Evolutionary conservation across 2,329 filamentous ascomycete genomes (phyloP).

Genomic region (Aphanocladium album): DNA sequence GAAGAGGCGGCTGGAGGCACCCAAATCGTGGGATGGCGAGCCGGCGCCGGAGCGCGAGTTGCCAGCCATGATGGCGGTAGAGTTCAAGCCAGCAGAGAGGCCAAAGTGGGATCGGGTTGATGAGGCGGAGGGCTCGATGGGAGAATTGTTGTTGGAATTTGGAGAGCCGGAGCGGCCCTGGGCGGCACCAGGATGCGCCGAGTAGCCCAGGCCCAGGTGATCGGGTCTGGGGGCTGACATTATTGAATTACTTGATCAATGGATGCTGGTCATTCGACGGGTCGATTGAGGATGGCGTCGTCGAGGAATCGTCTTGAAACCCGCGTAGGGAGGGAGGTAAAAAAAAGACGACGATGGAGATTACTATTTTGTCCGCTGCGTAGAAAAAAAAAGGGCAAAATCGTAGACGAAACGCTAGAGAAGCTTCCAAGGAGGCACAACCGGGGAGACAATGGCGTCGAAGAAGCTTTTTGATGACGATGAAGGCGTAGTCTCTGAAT

Average conservation of each 20-base stretch:
- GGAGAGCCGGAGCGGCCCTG: constrained; percentile 72
- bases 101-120: constrained; percentile 68
- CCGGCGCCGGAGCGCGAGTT: constrained; percentile 76
- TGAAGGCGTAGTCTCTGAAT: not conserved
- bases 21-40: constrained; percentile 90
- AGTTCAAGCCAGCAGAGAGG: constrained; percentile 57
- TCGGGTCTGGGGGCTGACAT: constrained; percentile 87
- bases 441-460: not conserved
- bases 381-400: not conserved
- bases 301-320: not conserved
- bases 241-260: constrained; percentile 52
- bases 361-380: constrained; percentile 1
- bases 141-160: constrained; percentile 72
- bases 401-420: not conserved
- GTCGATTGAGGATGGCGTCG: not conserved
- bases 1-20: constrained; percentile 68
- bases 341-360: not conserved
- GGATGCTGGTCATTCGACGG: not conserved
- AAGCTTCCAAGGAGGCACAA: not conserved
- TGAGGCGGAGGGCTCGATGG: constrained; percentile 65
- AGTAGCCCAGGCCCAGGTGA: constrained; percentile 79
- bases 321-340: not conserved
- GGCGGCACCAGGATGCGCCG: constrained; percentile 57
- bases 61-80: constrained; percentile 53
- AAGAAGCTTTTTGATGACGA: not conserved